A percentile compares a stretch with the other conserved stretches of the same genome.
phyloP scores from a whole-genome alignment of 2,329 filamentous ascomycete genomes.

The Gaeumannomyces sp. region DNA sequence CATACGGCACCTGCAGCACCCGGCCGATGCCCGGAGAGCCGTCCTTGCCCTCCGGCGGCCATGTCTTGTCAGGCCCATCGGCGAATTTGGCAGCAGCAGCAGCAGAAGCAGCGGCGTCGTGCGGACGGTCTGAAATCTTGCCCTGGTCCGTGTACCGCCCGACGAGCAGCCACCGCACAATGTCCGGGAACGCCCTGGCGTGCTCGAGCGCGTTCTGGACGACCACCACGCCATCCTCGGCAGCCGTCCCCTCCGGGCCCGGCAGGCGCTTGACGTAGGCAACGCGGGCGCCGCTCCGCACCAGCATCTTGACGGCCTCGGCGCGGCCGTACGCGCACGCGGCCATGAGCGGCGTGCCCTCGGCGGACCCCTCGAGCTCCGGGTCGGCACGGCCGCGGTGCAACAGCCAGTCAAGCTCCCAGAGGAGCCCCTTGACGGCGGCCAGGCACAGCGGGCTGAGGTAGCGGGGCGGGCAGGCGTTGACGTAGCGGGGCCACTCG shows the following conservation, averaged over 20 bases:
- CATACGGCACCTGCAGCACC: neutral
- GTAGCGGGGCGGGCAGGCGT: conserved; percentile 1
- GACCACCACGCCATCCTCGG: neutral
- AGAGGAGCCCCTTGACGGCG: neutral
- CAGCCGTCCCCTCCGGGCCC: neutral
- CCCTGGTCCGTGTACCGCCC: conserved; percentile 7
- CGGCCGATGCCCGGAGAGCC: neutral
- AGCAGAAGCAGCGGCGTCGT: neutral
- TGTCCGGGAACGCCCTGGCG: conserved; percentile 11
- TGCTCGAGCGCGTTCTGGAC: conserved; percentile 11
- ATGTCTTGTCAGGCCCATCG: neutral
- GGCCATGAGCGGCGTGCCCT: conserved; percentile 17
- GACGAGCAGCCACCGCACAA: conserved; percentile 16
- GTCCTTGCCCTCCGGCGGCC: neutral
- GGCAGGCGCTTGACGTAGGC: conserved; percentile 9
- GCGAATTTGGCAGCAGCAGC: neutral
- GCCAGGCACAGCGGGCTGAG: conserved; percentile 13
- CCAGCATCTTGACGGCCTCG: conserved; percentile 11
- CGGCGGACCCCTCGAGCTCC: conserved; percentile 11
- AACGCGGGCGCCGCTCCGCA: conserved; percentile 11
- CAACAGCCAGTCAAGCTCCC: conserved; percentile 8
- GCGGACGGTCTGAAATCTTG: neutral
- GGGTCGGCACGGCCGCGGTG: conserved; percentile 11
- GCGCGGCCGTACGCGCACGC: conserved; percentile 12
- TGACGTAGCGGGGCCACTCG: conserved; percentile 5